phyloP scores from a whole-genome alignment of 2,329 filamentous ascomycete species.

The Trichoderma hamatum region DNA sequence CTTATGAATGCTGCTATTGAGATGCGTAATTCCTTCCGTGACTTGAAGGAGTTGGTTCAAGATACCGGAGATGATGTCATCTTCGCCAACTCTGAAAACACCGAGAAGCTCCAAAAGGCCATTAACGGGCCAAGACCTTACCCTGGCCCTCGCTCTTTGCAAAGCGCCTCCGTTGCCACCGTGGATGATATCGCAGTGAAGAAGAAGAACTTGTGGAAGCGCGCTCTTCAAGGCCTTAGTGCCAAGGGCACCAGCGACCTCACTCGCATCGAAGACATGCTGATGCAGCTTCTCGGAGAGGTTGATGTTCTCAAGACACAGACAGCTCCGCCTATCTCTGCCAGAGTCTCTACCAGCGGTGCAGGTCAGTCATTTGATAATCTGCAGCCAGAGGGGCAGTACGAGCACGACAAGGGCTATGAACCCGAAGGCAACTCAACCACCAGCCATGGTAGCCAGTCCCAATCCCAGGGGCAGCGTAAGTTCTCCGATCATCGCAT shows the following conservation, averaged over 20 bases:
- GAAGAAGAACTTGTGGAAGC: slow-evolving; percentile 90
- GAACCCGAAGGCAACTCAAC: slow-evolving; percentile 79
- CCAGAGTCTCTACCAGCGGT: slow-evolving; percentile 47
- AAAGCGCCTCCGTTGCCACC: slow-evolving; percentile 56
- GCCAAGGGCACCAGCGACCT: slow-evolving; percentile 87
- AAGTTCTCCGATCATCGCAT: slow-evolving; percentile 77
- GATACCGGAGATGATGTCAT: slow-evolving; percentile 83
- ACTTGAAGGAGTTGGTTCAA: slow-evolving; percentile 89
- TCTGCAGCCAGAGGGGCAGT: slow-evolving; percentile 63
- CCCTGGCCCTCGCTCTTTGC: slow-evolving; percentile 66
- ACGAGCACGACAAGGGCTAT: slow-evolving; percentile 73
- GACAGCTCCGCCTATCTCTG: slow-evolving; percentile 44
- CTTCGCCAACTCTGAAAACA: slow-evolving; percentile 84
- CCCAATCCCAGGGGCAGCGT: slow-evolving; percentile 66
- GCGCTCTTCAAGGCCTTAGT: slow-evolving; percentile 88
- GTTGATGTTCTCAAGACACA: slow-evolving; percentile 80
- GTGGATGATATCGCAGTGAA: slow-evolving; percentile 67
- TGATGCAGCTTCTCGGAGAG: slow-evolving; percentile 88
- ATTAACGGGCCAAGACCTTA: slow-evolving; percentile 85
- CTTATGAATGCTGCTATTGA: slow-evolving; percentile 92
- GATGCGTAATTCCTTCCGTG: slow-evolving; percentile 95
- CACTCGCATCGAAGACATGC: slow-evolving; percentile 84
- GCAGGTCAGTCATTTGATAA: slow-evolving; percentile 69
- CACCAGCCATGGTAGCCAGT: slow-evolving; percentile 72
- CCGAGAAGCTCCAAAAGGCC: slow-evolving; percentile 80